Base-by-base conservation (phyloP, 164 flowering plant species). In the Echeveria elegans region DNA sequence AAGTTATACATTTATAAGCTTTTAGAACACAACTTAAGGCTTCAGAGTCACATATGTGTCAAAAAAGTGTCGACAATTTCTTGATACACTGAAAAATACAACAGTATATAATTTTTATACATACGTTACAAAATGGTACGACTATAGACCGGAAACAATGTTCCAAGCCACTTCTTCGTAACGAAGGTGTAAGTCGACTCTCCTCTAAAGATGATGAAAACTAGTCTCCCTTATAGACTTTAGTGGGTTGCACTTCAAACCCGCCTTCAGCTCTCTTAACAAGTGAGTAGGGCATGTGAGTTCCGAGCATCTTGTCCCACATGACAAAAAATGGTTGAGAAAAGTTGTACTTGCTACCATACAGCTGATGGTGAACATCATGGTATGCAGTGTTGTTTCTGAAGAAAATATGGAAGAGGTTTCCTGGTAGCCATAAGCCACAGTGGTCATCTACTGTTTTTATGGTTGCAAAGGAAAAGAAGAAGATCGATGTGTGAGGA, bases 361-460 rank as follows among this genome's bases (percentile, higher is more conserved):
- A 63, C 11, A 63, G 45, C 14, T 63, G 66, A 36, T 63, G 66
- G 66, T 63, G 66, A 26, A 63, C 47, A 37, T 63, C 66, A 34
- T 63, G 66, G 45, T 63, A 63, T 24, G 66, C 66, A 63, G 66
- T 18, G 45, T 63, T 63, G 66, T 63, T 63, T 6, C 16, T 63
- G 45, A 63, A 63, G 15, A 63, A 37, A 45, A 34, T 2, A 19
- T 63, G 66, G 28, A 63, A 63, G 10, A 21, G 14, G 6, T 63
- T 63, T 12, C 66, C 66, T 6, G 66, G 66, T n/a, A 63, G 66
- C 66, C 66, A 63, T 28, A 63, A 36, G 9, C 66, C 66, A 23
- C 66, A 63, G 45, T 63, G 66, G 6, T 63, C 66, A 36, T 63
- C 66, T 24, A 63, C 66, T 40, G 66, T 63, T 63, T 63, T 63